phyloP scores from a whole-genome alignment of 2,329 filamentous ascomycete genomes.

The Botrytis medusae region DNA sequence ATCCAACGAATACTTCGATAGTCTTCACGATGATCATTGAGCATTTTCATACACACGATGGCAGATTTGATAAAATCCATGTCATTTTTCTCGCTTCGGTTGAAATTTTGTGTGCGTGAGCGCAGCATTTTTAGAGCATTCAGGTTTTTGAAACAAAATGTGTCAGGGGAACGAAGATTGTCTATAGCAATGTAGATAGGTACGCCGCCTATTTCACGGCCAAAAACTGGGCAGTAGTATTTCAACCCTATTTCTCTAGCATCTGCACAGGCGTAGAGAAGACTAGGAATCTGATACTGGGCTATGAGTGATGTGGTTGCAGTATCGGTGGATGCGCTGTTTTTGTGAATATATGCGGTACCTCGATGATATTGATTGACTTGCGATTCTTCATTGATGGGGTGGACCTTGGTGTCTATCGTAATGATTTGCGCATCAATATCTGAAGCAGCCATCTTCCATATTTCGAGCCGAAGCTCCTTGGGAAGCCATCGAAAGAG shows the following conservation, averaged over 20 bases:
- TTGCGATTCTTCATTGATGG: background rate
- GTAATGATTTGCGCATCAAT: conserved; percentile 6
- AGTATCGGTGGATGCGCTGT: background rate
- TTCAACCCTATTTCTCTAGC: background rate
- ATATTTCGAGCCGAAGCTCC: conserved; percentile 3
- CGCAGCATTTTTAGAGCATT: conserved; percentile 1
- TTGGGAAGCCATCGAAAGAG: background rate
- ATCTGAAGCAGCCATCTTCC: background rate
- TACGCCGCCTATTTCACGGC: background rate
- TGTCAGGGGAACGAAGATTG: background rate
- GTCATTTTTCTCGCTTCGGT: background rate
- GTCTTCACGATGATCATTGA: too few species aligned
- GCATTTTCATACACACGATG: background rate
- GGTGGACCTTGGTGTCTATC: background rate
- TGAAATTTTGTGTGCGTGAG: background rate
- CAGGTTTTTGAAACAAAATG: background rate
- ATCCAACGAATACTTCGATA: background rate
- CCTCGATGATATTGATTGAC: background rate
- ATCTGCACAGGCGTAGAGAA: background rate
- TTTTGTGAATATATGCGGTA: background rate
- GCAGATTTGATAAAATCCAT: background rate
- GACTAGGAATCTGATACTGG: background rate
- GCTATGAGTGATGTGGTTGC: background rate
- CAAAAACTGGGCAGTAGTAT: conserved; percentile 1
- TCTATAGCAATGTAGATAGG: background rate